Percentiles rank a stretch among this genome's conserved stretches.
These are phyloP conservation scores for Sporopachydermia quercuum DNA, from an alignment of 805 yeast species.

Conservation along the genomic window DNA sequence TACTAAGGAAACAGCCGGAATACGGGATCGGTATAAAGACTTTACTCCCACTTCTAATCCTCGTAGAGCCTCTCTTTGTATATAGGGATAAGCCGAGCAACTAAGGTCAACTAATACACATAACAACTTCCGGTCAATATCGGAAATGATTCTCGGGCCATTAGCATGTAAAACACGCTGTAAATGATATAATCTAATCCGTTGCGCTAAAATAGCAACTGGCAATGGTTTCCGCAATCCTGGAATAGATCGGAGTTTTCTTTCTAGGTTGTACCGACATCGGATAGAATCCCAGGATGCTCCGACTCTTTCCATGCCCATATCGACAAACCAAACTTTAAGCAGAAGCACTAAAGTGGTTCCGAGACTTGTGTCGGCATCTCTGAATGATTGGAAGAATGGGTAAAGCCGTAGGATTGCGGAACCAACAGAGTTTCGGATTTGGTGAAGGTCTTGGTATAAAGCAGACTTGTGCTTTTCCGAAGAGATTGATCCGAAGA, in stretches of 20 bases:
- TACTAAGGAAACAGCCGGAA: conserved; percentile 33
- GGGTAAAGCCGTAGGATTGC: background rate
- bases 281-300: conserved; percentile 38
- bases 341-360: conserved; percentile 47
- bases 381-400: conserved; percentile 25
- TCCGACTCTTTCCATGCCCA: conserved; percentile 55
- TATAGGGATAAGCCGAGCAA: conserved; percentile 53
- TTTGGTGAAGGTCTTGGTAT: no score
- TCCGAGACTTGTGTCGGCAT: conserved; percentile 50
- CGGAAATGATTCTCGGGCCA: conserved; percentile 57
- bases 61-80: conserved; percentile 55
- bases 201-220: conserved; percentile 59
- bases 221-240: conserved; percentile 59
- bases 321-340: conserved; percentile 68
- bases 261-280: conserved; percentile 40
- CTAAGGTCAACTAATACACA: conserved; percentile 50
- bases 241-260: conserved; percentile 45
- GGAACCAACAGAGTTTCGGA: no score
- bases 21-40: conserved; percentile 52
- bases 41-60: conserved; percentile 56
- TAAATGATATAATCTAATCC: conserved; percentile 60
- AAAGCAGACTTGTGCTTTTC: no score
- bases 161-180: conserved; percentile 59
- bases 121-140: conserved; percentile 45
- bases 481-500: no score